Evolutionary conservation across 768 basidiomycete genomes (phyloP).

Genomic region (Phlegmacium glaucopus): DNA sequence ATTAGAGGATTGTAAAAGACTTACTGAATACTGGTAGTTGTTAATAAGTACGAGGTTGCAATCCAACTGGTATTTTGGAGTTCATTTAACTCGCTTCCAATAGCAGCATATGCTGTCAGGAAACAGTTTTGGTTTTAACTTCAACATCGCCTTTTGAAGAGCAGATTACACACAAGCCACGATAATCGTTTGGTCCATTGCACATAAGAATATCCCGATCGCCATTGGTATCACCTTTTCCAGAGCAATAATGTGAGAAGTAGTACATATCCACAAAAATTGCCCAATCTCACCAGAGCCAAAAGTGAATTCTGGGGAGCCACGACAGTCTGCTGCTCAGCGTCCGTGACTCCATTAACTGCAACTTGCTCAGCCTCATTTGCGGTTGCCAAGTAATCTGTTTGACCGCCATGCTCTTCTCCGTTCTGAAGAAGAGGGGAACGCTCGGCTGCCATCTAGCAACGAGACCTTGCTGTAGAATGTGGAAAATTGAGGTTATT

Average conservation of each 20-base stretch:
- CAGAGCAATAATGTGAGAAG: not conserved
- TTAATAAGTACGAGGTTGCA: slow-evolving; percentile 59
- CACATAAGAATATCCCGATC: slow-evolving; percentile 43
- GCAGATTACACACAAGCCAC: slow-evolving; percentile 34
- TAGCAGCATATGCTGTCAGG: slow-evolving; percentile 44
- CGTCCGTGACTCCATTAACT: not conserved
- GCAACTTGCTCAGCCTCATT: slow-evolving; percentile 1
- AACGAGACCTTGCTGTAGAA: not conserved
- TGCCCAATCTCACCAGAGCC: slow-evolving; percentile 11
- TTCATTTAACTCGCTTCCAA: slow-evolving; percentile 57
- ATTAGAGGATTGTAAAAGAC: slow-evolving; percentile 6
- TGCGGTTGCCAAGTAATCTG: slow-evolving; percentile 4
- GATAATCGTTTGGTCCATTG: slow-evolving; percentile 50
- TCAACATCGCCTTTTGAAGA: not conserved
- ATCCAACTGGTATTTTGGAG: slow-evolving; percentile 68
- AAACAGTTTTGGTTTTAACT: not conserved
- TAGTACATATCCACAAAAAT: not conserved
- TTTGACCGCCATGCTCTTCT: not conserved
- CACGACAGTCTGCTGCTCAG: slow-evolving; percentile 7
- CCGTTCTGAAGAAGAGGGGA: slow-evolving; percentile 26
- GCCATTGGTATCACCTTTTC: slow-evolving; percentile 44
- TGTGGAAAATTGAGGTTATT: too few species aligned
- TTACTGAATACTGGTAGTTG: slow-evolving; percentile 59
- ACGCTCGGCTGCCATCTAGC: slow-evolving; percentile 31
- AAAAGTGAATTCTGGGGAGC: slow-evolving; percentile 21